phyloP scores from a whole-genome alignment of 768 basidiomycete species.

The Steccherinum ochraceum region DNA sequence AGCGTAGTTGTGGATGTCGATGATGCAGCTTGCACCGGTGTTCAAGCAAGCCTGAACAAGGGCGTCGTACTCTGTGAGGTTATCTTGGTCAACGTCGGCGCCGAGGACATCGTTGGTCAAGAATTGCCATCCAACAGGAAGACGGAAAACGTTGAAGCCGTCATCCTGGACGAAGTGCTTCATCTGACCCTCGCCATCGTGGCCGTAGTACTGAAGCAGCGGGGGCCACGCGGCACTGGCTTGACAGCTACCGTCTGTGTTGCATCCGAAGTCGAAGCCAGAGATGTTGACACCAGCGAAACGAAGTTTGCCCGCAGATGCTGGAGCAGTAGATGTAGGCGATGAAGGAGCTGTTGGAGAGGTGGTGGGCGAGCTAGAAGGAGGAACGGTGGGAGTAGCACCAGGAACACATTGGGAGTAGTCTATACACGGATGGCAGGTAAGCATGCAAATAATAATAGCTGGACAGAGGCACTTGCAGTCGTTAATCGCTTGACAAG shows the following conservation, averaged over 20 bases:
- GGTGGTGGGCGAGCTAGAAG: conserved; percentile 16
- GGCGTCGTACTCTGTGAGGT: conserved; percentile 44
- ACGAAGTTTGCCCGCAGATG: conserved; percentile 20
- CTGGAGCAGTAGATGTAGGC: conserved; percentile 5
- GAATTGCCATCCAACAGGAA: conserved; percentile 58
- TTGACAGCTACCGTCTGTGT: conserved; percentile 36
- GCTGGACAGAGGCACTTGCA: conserved; percentile 18
- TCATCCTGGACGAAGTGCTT: conserved; percentile 50
- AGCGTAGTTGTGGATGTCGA: conserved; percentile 60
- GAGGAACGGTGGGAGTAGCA: conserved; percentile 14
- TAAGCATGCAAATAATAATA: background rate
- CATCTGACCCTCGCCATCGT: conserved; percentile 52
- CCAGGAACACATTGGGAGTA: conserved; percentile 31
- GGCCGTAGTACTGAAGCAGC: conserved; percentile 35
- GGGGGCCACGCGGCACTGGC: conserved; percentile 37
- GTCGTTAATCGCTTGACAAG: conserved; percentile 24
- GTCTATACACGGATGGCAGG: conserved; percentile 14
- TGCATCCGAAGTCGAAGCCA: conserved; percentile 51
- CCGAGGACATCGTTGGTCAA: conserved; percentile 32
- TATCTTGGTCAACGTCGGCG: conserved; percentile 34
- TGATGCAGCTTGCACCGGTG: conserved; percentile 41
- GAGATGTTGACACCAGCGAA: conserved; percentile 47
- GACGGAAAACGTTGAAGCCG: conserved; percentile 51
- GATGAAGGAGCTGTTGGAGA: conserved; percentile 17
- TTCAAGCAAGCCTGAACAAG: conserved; percentile 43